Percentiles rank a stretch among this genome's conserved stretches.
These are phyloP conservation scores for Herpetomonas muscarum DNA, from an alignment of 208 protist genomes.

Conservation along the genomic window DNA sequence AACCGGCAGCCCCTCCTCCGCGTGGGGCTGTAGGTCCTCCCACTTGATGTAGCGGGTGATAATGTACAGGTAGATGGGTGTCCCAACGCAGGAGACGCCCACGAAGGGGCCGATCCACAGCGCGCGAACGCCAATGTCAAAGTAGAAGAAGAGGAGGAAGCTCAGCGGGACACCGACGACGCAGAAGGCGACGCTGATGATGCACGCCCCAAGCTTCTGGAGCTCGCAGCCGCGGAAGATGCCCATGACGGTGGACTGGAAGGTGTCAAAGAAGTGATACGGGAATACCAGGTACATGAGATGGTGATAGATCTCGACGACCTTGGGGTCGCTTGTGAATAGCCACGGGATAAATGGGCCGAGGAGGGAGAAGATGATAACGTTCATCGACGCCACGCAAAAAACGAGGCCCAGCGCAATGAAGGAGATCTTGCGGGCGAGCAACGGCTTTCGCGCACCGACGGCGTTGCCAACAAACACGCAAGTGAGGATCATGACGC, in stretches of 20 bases:
- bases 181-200: conserved; percentile 61
- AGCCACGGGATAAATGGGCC: conserved; percentile 50
- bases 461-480: conserved; percentile 84
- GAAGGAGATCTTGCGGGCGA: conserved; percentile 61
- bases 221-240: conserved; percentile 71
- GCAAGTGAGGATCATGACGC: conserved; percentile 61
- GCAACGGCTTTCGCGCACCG: conserved; percentile 59
- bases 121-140: conserved; percentile 58
- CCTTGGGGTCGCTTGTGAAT: conserved; percentile 50
- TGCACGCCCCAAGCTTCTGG: conserved; percentile 58
- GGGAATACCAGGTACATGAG: conserved; percentile 65
- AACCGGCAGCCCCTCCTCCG: conserved; percentile 13
- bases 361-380: conserved; percentile 39
- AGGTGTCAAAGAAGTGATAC: conserved; percentile 81
- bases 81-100: conserved; percentile 39
- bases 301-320: conserved; percentile 36
- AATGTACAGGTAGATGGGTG: conserved; percentile 63
- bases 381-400: conserved; percentile 34
- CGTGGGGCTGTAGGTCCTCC: conserved; percentile 52
- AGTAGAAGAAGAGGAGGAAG: conserved; percentile 77
- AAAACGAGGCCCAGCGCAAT: conserved; percentile 49
- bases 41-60: conserved; percentile 73
- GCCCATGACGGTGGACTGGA: conserved; percentile 79
- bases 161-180: conserved; percentile 59
- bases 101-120: conserved; percentile 75